Base-by-base conservation (phyloP, 2,329 filamentous ascomycete genomes). In the Sporothrix inflata region DNA sequence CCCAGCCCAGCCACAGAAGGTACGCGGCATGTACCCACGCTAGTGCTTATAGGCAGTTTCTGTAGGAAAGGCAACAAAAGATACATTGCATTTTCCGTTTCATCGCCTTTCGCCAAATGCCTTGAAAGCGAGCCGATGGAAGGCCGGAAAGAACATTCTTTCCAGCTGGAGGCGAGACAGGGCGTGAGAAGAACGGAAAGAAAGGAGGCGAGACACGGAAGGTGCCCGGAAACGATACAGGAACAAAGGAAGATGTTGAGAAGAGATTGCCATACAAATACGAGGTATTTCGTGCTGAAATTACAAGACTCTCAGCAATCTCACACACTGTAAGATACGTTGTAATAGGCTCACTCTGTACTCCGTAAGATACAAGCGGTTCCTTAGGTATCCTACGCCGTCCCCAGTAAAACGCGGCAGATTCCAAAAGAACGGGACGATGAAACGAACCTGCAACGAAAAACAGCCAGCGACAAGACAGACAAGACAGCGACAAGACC, bases 381-480 rank as follows among this genome's bases (percentile, higher is more conserved):
- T 40, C 19, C 42, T 45, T 16, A 14, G 42, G 9, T 14, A 3
- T 16, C 42, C 14, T 45, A 16, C 42, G 42, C 14, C 42, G 42
- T 5, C 42, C 42, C 42, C 27, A 34, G 27, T 38, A 57, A 40
- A 69, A 65, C 34, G 24, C 49, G 7, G 47, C 30, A 49, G 16
- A 61, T 11, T 34, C 42, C 21, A 55, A 27, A 45, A n/a, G 21
- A 11, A 38, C 24, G 47, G 57, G 65, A 63, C 60, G 69, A 73
- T 75, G 74, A 75, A 74, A 75, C 74, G 21, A 47, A 63, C 69
- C 70, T 75, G 74, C 74, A 70, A 75, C 74, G 38, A 49, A n/a
- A 42, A 21, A 8, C 42, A 24, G 53, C 19, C n/a, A 65, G 63
- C 21, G 53, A 42, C 47, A 45, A 42, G 24, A 68, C 5, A 34